Percentiles rank a stretch among this genome's conserved stretches.
These are phyloP conservation scores for Nissolia schottii DNA, from an alignment of 306 rosid species.

Conservation along the genomic window DNA sequence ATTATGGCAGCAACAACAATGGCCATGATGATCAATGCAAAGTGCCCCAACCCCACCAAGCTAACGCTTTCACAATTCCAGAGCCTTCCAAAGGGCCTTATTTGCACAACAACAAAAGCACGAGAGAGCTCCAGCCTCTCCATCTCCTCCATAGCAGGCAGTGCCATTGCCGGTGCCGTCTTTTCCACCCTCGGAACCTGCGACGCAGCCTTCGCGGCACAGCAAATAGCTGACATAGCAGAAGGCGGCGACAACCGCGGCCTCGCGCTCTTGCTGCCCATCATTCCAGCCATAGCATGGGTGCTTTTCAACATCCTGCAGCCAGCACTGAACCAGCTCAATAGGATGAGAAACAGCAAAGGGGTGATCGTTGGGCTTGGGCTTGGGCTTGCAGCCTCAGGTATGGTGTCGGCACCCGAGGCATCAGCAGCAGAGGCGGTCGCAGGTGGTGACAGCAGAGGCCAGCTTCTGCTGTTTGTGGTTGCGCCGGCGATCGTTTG, in stretches of 20 bases:
- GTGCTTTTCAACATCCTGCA: slow-evolving; percentile 87
- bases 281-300: slow-evolving; percentile 85
- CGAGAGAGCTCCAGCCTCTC: slow-evolving; percentile 14
- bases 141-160: slow-evolving; percentile 40
- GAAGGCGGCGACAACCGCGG: slow-evolving; percentile 91
- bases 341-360: slow-evolving; percentile 59
- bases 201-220: slow-evolving; percentile 76
- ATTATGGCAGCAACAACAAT: slow-evolving; percentile 87
- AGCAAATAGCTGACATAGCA: slow-evolving; percentile 66
- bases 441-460: slow-evolving; percentile 53
- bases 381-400: slow-evolving; percentile 55
- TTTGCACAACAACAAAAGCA: slow-evolving; percentile 23
- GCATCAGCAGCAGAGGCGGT: slow-evolving; percentile 45
- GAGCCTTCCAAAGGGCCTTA: slow-evolving; percentile 54
- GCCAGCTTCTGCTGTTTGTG: slow-evolving; percentile 71
- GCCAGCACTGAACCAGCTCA: slow-evolving; percentile 80
- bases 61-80: slow-evolving; percentile 41
- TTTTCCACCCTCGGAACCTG: slow-evolving; percentile 51
- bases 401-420: slow-evolving; percentile 37
- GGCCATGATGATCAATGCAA: slow-evolving; percentile 70
- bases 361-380: slow-evolving; percentile 62
- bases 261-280: slow-evolving; percentile 58
- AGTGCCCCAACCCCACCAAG: slow-evolving; percentile 46
- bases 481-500: slow-evolving; percentile 76
- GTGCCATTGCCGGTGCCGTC: slow-evolving; percentile 79